phyloP scores from a whole-genome alignment of 2,329 filamentous ascomycete genomes.

The Paecilomyces sp. region DNA sequence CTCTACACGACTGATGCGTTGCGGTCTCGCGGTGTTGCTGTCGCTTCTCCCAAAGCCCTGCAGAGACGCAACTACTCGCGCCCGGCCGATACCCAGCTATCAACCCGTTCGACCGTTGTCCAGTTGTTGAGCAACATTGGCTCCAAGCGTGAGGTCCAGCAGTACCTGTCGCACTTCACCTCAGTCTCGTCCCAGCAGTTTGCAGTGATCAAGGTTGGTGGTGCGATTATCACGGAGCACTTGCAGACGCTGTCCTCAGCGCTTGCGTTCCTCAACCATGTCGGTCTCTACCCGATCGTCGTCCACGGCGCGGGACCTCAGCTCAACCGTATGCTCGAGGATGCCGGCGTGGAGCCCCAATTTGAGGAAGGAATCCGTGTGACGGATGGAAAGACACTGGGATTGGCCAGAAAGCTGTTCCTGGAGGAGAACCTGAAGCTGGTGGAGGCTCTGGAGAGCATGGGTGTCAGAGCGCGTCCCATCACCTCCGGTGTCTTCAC shows the following conservation, averaged over 20 bases:
- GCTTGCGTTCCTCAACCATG: constrained; percentile 85
- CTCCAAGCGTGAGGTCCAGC: constrained; percentile 91
- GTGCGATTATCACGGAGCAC: constrained; percentile 90
- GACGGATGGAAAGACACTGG: constrained; percentile 90
- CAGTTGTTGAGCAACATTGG: constrained; percentile 92
- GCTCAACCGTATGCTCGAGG: constrained; percentile 83
- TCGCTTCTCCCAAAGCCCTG: constrained; percentile 14
- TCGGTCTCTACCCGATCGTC: constrained; percentile 89
- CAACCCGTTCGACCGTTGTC: constrained; percentile 73
- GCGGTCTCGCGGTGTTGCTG: constrained; percentile 2
- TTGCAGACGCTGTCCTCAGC: constrained; percentile 85
- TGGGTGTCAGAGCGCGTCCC: constrained; percentile 81
- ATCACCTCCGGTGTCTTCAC: constrained; percentile 85
- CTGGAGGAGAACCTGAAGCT: constrained; percentile 92
- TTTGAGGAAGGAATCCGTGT: constrained; percentile 96
- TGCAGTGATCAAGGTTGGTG: constrained; percentile 96
- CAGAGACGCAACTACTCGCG: constrained; percentile 39
- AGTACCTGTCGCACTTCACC: constrained; percentile 95
- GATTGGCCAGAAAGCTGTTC: constrained; percentile 85
- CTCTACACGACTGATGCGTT: constrained; percentile 14
- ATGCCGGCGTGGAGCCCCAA: constrained; percentile 85
- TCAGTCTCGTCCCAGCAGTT: constrained; percentile 96
- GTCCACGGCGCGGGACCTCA: constrained; percentile 94
- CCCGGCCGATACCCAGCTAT: constrained; percentile 45
- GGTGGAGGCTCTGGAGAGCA: constrained; percentile 78